Evolutionary conservation across 495 filamentous ascomycete genomes (phyloP), one percentile per base, ranked within the genome.

Genomic region (Aspergillus olivimuriae): DNA sequence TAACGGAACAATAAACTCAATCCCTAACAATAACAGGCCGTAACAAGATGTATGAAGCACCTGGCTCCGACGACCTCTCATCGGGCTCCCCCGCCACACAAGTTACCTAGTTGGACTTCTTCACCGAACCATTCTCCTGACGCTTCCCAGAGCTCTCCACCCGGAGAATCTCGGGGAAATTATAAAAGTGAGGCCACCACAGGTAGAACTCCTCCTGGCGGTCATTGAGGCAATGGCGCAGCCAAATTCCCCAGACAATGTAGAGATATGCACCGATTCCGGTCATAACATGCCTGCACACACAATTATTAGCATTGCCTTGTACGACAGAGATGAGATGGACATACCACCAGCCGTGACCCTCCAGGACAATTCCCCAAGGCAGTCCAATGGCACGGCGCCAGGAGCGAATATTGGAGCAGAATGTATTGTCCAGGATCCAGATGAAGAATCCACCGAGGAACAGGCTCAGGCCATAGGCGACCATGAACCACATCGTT

Each of bases 321-420:
- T 7, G 12, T 23, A 23, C 20, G 14, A 2, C 14, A 12, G 1
- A 26, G 28, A 22, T 21, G 19, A 43, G 18, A 21, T 26, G 28
- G 15, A 81, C 78, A 66, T 83, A 92, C 91, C 92, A 98, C 92
- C 92, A 97, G 9, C 89, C 92, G 70, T 98, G 92, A 0, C 89
- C 91, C 63, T 97, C 92, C 2, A 95, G 67, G 9, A 96, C 43
- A 7, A 94, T 75, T 1, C 91, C 87, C 92, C 92, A 98, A 0
- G 92, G 92, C 32, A 97, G 67, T 16, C 84, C 82, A 28, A 96
- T 63, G 39, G 76, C 59, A 42, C 82, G 79, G 48, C 90, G 78
- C 80, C 83, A 89, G 10, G 43, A 52, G 8, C 83, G 75, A 39
- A 96, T 66, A n/a, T 66, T 73, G 19, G 70, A 69, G 60, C 92